These are phyloP conservation scores for Xylaria sp. DNA, from an alignment of 2,329 filamentous ascomycete genomes.

Conservation along the genomic window DNA sequence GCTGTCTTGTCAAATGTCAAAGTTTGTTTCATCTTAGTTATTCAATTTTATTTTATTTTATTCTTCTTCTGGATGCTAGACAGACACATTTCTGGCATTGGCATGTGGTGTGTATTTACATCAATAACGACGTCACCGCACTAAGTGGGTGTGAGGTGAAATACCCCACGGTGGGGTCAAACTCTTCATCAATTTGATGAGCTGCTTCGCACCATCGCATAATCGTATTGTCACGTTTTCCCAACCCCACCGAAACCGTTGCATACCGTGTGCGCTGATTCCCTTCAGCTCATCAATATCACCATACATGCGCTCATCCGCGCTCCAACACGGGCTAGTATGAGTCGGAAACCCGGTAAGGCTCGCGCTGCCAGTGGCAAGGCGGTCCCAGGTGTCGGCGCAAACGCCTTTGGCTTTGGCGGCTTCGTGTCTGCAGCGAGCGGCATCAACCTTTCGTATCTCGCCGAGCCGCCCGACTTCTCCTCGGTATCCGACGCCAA, in stretches of 20 bases:
- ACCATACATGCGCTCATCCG: constrained; percentile 12
- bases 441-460: constrained; percentile 77
- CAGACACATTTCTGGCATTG: neutral
- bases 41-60: too few species aligned
- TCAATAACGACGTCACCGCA: constrained; percentile 42
- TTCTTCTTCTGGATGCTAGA: neutral
- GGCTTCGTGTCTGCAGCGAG: constrained; percentile 56
- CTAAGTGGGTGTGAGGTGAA: neutral
- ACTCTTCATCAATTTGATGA: constrained; percentile 29
- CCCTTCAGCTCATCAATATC: neutral
- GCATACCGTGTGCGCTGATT: neutral
- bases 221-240: neutral
- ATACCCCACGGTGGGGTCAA: constrained; percentile 48
- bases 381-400: constrained; percentile 40
- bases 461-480: constrained; percentile 86
- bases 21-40: too few species aligned
- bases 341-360: constrained; percentile 50
- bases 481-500: constrained; percentile 81
- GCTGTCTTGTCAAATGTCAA: too few species aligned
- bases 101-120: neutral
- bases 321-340: constrained; percentile 33
- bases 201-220: neutral
- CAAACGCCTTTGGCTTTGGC: constrained; percentile 44
- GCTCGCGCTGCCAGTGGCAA: constrained; percentile 48
- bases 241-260: neutral